phyloP scores from a whole-genome alignment of 768 basidiomycete species.

The Chalciporus pseudorubinellus region DNA sequence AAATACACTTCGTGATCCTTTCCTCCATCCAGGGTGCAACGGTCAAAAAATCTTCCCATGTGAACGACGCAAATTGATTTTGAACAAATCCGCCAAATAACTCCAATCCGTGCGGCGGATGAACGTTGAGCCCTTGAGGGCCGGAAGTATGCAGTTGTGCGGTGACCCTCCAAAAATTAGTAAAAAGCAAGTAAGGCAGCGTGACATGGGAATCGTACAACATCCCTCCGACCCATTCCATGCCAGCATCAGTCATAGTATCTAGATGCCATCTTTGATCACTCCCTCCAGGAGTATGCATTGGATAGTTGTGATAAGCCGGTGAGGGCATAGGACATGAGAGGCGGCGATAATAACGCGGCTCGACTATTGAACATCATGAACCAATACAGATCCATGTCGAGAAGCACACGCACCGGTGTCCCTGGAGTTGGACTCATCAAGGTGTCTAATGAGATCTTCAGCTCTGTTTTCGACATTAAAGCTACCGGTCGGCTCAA shows the following conservation, averaged over 20 bases:
- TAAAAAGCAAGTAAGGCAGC: background rate
- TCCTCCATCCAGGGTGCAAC: constrained; percentile 82
- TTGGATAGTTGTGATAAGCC: constrained; percentile 64
- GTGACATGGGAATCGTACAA: constrained; percentile 44
- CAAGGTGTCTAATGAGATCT: background rate
- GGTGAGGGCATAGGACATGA: constrained; percentile 55
- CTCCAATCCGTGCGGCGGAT: constrained; percentile 46
- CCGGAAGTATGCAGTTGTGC: constrained; percentile 54
- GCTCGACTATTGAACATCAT: background rate
- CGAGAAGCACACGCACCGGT: constrained; percentile 3
- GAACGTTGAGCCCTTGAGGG: constrained; percentile 37
- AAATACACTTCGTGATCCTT: constrained; percentile 58
- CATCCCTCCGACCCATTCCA: constrained; percentile 70
- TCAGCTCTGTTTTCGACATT: background rate
- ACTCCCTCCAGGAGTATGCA: constrained; percentile 65
- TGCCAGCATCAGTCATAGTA: constrained; percentile 54
- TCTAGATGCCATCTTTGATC: constrained; percentile 63
- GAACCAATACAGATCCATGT: background rate
- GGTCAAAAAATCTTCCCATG: constrained; percentile 63
- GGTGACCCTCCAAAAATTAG: constrained; percentile 48
- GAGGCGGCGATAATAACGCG: constrained; percentile 40
- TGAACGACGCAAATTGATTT: constrained; percentile 67
- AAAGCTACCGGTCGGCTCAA: constrained; percentile 34
- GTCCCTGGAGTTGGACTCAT: constrained; percentile 2
- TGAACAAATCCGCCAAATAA: constrained; percentile 47